Conservation (phyloP, 352 stramenopile species). For the Peronospora belbahrii region DNA sequence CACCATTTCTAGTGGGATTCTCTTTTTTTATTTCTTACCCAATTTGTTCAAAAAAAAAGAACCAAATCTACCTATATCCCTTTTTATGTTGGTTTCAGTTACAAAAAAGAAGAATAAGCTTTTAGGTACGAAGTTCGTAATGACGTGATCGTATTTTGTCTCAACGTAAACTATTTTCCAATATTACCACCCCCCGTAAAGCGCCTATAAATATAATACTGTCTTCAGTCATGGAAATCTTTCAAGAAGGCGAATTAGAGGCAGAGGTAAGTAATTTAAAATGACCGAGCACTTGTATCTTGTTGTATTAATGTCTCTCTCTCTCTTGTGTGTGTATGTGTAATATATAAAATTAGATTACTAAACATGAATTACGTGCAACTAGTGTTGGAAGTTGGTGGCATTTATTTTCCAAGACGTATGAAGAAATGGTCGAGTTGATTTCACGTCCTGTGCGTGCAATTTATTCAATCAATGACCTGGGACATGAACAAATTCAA, state of each 20-base stretch:
- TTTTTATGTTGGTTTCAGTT: too few relatives aligned
- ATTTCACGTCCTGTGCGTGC: constrained; percentile 56
- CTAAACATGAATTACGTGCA: constrained; percentile 45
- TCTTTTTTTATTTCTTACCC: too few relatives aligned
- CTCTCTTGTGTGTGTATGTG: too few relatives aligned
- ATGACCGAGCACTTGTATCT: background rate
- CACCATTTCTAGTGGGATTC: too few relatives aligned
- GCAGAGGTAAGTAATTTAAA: constrained; percentile 45
- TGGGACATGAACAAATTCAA: constrained; percentile 29
- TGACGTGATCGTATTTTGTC: too few relatives aligned
- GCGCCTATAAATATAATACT: too few relatives aligned
- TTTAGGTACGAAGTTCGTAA: too few relatives aligned
- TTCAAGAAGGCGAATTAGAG: constrained; percentile 70
- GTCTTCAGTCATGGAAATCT: constrained; percentile 74
- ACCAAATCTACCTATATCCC: too few relatives aligned
- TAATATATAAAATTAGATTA: constrained; percentile 31
- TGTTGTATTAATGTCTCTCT: background rate
- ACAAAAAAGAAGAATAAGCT: too few relatives aligned
- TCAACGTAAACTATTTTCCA: too few relatives aligned
- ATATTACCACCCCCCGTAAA: too few relatives aligned
- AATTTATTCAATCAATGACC: constrained; percentile 43
- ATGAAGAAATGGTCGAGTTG: constrained; percentile 67
- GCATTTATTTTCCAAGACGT: constrained; percentile 63
- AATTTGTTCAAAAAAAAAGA: too few relatives aligned
- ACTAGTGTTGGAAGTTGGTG: constrained; percentile 54